phyloP scores from a whole-genome alignment of 495 filamentous ascomycete species.

The Terfezia claveryi region DNA sequence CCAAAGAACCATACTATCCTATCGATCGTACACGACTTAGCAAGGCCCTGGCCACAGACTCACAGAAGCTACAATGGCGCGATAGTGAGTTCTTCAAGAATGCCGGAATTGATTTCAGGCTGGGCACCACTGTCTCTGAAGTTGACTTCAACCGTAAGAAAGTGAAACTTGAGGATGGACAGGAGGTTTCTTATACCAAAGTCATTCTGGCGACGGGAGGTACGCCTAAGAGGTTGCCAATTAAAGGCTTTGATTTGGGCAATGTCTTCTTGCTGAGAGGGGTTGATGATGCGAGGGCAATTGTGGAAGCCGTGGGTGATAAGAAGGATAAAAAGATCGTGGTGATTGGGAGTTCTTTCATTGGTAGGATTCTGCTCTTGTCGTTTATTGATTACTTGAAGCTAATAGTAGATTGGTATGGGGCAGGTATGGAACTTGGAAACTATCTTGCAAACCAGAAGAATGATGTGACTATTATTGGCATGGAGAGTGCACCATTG shows the following conservation, averaged over 20 bases:
- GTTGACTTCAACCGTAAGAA: conserved; percentile 56
- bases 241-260: conserved; percentile 60
- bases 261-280: conserved; percentile 72
- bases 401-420: not conserved
- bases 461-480: conserved; percentile 73
- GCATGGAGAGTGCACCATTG: conserved; percentile 69
- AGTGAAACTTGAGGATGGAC: conserved; percentile 48
- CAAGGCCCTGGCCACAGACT: conserved; percentile 77
- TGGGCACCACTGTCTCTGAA: conserved; percentile 50
- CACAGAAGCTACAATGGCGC: conserved; percentile 51
- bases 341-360: conserved; percentile 77
- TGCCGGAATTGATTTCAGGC: conserved; percentile 41
- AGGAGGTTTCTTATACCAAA: conserved; percentile 56
- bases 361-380: conserved; percentile 22
- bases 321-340: conserved; percentile 73
- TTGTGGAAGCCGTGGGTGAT: conserved; percentile 54
- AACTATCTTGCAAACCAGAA: conserved; percentile 49
- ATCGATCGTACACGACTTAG: conserved; percentile 92
- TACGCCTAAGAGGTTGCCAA: conserved; percentile 49
- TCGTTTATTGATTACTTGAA: not conserved
- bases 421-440: conserved; percentile 64
- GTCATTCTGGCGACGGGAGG: conserved; percentile 78
- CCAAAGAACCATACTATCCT: conserved; percentile 60
- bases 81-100: conserved; percentile 54
- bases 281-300: conserved; percentile 50